These are phyloP conservation scores for Talaromyces sp. DNA, from an alignment of 2,329 filamentous ascomycete species.

Conservation along the genomic window DNA sequence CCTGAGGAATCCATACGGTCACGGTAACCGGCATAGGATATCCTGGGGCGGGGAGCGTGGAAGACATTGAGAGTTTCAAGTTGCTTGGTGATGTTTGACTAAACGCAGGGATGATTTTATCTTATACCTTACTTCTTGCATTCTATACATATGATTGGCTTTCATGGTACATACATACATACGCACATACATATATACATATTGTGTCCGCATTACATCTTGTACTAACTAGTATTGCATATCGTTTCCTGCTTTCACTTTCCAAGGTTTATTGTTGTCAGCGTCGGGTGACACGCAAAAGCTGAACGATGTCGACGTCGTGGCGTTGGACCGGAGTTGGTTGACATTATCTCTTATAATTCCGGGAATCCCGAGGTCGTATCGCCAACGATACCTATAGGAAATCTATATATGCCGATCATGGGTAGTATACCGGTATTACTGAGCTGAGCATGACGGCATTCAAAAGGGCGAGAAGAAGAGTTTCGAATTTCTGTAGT, in stretches of 20 bases:
- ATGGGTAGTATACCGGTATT: too few relatives aligned
- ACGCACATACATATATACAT: neutral
- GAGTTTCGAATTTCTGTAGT: too few relatives aligned
- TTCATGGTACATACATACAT: neutral
- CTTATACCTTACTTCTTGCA: neutral
- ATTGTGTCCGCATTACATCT: neutral
- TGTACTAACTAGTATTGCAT: neutral
- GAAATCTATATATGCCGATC: too few relatives aligned
- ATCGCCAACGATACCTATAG: too few relatives aligned
- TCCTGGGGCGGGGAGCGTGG: constrained; percentile 16
- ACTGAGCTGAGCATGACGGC: too few relatives aligned
- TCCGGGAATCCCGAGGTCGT: too few relatives aligned
- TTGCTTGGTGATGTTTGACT: neutral
- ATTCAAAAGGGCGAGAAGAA: too few relatives aligned
- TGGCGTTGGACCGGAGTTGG: neutral
- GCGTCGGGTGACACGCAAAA: constrained; percentile 20
- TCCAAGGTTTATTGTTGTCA: too few relatives aligned
- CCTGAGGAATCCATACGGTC: constrained; percentile 3
- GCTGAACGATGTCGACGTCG: constrained; percentile 10
- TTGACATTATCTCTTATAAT: neutral
- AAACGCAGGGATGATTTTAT: neutral
- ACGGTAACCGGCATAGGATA: constrained; percentile 11
- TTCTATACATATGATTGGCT: constrained; percentile 1
- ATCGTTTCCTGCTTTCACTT: neutral
- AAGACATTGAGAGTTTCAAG: neutral